These are phyloP conservation scores for Monosporascus sp. DNA, from an alignment of 2,329 filamentous ascomycete species.

Conservation along the genomic window DNA sequence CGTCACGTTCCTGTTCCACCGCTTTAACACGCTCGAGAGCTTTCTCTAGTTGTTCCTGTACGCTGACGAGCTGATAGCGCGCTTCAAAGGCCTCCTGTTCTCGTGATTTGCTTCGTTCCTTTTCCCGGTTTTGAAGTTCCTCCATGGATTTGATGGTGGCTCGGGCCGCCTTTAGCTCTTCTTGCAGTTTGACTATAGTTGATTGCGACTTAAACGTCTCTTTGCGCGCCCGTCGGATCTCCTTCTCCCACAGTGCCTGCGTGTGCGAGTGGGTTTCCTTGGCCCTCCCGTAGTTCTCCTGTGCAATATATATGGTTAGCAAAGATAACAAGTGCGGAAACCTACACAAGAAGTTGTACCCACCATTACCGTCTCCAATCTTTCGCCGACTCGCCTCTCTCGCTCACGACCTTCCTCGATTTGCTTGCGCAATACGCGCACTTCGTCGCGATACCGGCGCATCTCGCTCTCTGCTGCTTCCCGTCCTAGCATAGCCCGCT, in stretches of 20 bases:
- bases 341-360: slow-evolving; percentile 19
- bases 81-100: slow-evolving; percentile 67
- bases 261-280: slow-evolving; percentile 66
- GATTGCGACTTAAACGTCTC: slow-evolving; percentile 73
- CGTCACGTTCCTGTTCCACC: slow-evolving; percentile 69
- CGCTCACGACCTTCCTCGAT: slow-evolving; percentile 60
- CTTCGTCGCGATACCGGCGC: slow-evolving; percentile 58
- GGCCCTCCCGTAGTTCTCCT: slow-evolving; percentile 66
- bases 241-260: slow-evolving; percentile 66
- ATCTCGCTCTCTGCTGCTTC: slow-evolving; percentile 69
- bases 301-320: slow-evolving; percentile 7
- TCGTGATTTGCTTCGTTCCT: slow-evolving; percentile 52
- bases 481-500: slow-evolving; percentile 60
- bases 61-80: slow-evolving; percentile 57
- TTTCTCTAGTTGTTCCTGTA: slow-evolving; percentile 62
- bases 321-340: not conserved
- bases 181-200: slow-evolving; percentile 62
- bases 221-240: slow-evolving; percentile 63
- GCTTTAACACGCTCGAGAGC: slow-evolving; percentile 58
- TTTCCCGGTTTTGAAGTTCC: slow-evolving; percentile 57
- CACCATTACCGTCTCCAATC: slow-evolving; percentile 66
- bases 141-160: slow-evolving; percentile 49
- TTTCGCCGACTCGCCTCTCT: slow-evolving; percentile 60
- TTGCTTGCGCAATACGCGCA: slow-evolving; percentile 47
- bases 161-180: slow-evolving; percentile 62